Evolutionary conservation across 352 stramenopile species (phyloP).

Genomic region (Proteromonas lacertae): DNA sequence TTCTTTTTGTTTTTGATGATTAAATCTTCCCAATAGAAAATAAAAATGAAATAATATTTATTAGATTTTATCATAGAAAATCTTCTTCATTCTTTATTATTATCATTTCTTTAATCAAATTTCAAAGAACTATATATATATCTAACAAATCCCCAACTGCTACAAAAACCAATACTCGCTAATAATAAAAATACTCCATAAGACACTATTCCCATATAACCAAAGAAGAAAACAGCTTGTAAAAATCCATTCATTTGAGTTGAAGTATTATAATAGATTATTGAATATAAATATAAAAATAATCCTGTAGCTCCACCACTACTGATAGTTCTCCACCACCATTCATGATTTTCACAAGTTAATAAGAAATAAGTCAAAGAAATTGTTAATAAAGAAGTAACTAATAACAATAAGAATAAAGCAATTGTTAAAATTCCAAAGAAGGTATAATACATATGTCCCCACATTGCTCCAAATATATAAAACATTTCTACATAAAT

Average conservation of each 20-base stretch:
- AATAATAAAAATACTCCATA: slow-evolving; percentile 90
- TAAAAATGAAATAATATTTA: no score
- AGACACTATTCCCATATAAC: slow-evolving; percentile 76
- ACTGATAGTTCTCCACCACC: slow-evolving; percentile 80
- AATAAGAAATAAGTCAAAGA: slow-evolving; percentile 87
- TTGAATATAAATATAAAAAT: slow-evolving; percentile 74
- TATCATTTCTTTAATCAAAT: slow-evolving; percentile 33
- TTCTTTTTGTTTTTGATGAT: no score
- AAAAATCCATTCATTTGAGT: slow-evolving; percentile 73
- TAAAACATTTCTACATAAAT: slow-evolving; percentile 95
- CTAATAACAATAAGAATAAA: slow-evolving; percentile 69
- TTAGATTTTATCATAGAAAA: no score
- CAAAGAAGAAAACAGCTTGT: slow-evolving; percentile 77
- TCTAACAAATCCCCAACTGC: slow-evolving; percentile 66
- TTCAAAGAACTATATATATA: slow-evolving; percentile 90
- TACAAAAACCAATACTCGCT: slow-evolving; percentile 69
- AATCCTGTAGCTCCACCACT: slow-evolving; percentile 64
- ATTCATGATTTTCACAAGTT: slow-evolving; percentile 67
- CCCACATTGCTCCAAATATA: slow-evolving; percentile 87
- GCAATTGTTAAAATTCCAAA: slow-evolving; percentile 81
- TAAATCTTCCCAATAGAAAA: no score
- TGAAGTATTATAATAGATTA: slow-evolving; percentile 60
- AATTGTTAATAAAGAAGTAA: slow-evolving; percentile 82
- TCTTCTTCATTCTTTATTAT: no score
- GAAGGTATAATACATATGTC: slow-evolving; percentile 87